Evolutionary conservation across 2,329 filamentous ascomycete genomes (phyloP).

Genomic region (Alternaria dauci): DNA sequence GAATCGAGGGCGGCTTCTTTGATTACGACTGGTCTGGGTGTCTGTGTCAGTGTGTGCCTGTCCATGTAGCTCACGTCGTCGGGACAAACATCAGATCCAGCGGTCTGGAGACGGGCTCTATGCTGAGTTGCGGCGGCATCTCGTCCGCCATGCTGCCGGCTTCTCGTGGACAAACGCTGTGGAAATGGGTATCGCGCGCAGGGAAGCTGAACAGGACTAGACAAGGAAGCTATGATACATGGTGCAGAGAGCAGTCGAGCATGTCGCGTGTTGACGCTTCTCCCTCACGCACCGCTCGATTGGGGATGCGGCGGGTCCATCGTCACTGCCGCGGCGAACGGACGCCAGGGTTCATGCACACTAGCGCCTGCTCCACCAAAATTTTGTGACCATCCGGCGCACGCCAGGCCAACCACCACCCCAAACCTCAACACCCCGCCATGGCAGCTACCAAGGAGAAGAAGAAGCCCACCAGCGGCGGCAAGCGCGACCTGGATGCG

Average conservation of each 20-base stretch:
- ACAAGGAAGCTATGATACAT: slow-evolving; percentile 34
- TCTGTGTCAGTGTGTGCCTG: slow-evolving; percentile 16
- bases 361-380: slow-evolving; percentile 33
- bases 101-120: slow-evolving; percentile 53
- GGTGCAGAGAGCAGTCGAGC: slow-evolving; percentile 12
- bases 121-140: slow-evolving; percentile 37
- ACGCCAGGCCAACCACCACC: slow-evolving; percentile 7
- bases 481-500: slow-evolving; percentile 35
- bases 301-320: slow-evolving; percentile 25
- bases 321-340: slow-evolving; percentile 30
- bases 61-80: background rate
- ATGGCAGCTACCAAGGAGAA: slow-evolving; percentile 40
- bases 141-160: slow-evolving; percentile 48
- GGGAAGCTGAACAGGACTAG: slow-evolving; percentile 17
- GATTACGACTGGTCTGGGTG: slow-evolving; percentile 75
- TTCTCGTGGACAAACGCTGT: background rate
- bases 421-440: slow-evolving; percentile 6
- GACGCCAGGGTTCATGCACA: slow-evolving; percentile 34
- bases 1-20: slow-evolving; percentile 97
- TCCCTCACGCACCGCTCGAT: slow-evolving; percentile 17
- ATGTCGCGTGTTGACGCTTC: slow-evolving; percentile 16
- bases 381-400: slow-evolving; percentile 30
- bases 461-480: slow-evolving; percentile 34
- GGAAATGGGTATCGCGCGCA: slow-evolving; percentile 14
- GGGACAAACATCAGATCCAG: slow-evolving; percentile 53